Evolutionary conservation across 1,284 basidiomycete species (phyloP).

Genomic region (Rhodotorula sp.): DNA sequence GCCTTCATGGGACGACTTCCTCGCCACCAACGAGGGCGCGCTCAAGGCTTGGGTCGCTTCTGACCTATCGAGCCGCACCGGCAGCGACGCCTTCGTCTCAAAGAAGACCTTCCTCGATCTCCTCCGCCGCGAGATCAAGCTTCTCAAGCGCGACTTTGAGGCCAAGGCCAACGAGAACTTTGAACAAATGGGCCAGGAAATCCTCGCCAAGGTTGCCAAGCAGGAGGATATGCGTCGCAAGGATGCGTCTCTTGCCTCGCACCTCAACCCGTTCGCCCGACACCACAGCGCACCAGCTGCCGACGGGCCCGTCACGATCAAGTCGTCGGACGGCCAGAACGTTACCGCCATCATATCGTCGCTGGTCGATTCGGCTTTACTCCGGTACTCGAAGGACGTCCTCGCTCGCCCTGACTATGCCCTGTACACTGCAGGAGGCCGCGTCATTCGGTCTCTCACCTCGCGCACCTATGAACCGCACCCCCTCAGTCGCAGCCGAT

Average conservation of each 20-base stretch:
- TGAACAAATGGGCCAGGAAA: constrained; percentile 42
- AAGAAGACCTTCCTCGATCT: constrained; percentile 46
- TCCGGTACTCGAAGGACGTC: constrained; percentile 70
- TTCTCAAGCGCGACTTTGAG: constrained; percentile 45
- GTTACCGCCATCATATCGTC: constrained; percentile 34
- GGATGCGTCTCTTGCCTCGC: constrained; percentile 9
- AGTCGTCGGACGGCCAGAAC: constrained; percentile 29
- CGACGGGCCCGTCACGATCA: constrained; percentile 15
- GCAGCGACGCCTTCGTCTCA: constrained; percentile 44
- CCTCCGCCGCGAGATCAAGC: constrained; percentile 46
- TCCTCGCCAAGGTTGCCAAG: constrained; percentile 54
- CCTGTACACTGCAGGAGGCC: constrained; percentile 74
- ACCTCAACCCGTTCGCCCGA: constrained; percentile 4
- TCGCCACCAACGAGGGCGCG: constrained; percentile 48
- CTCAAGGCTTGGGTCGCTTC: constrained; percentile 49
- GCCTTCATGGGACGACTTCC: constrained; percentile 44
- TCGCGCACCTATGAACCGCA: constrained; percentile 69
- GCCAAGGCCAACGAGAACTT: constrained; percentile 46
- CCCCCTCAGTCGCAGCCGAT: constrained; percentile 46
- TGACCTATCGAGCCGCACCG: constrained; percentile 44
- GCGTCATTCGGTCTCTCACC: constrained; percentile 76
- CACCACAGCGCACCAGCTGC: background rate
- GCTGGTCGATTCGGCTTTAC: constrained; percentile 52
- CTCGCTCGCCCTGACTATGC: constrained; percentile 81
- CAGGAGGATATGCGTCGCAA: constrained; percentile 40